phyloP scores from a whole-genome alignment of 164 flowering plant species.

The Vitis labrusca region DNA sequence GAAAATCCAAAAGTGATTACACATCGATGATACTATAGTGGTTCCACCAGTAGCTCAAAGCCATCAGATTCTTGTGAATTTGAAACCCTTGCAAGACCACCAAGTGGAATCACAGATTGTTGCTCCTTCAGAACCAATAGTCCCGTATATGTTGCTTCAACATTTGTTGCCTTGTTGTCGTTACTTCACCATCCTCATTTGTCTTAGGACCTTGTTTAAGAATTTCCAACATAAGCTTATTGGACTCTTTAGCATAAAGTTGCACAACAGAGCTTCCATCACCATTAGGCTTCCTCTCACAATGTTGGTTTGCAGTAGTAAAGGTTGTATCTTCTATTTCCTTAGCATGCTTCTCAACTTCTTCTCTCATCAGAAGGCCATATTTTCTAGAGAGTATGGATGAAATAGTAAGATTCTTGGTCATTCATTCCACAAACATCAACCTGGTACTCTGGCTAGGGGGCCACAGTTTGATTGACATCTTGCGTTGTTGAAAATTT shows the following conservation, averaged over 20 bases:
- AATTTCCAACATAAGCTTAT: slow-evolving; percentile 58
- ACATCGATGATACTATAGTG: too few species aligned
- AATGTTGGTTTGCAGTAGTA: slow-evolving; percentile 40
- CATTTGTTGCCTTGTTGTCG: not conserved
- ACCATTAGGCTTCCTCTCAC: too few species aligned
- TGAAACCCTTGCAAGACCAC: too few species aligned
- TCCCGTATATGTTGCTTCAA: too few species aligned
- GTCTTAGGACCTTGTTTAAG: slow-evolving; percentile 51
- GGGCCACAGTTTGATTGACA: slow-evolving; percentile 66
- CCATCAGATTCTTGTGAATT: too few species aligned
- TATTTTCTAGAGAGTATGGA: slow-evolving; percentile 59
- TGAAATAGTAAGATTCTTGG: slow-evolving; percentile 50
- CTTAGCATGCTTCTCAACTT: slow-evolving; percentile 59
- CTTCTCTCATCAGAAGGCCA: slow-evolving; percentile 51
- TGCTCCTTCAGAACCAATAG: too few species aligned
- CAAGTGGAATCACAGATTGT: too few species aligned
- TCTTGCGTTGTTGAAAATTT: slow-evolving; percentile 22
- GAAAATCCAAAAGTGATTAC: too few species aligned
- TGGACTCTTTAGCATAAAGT: slow-evolving; percentile 62
- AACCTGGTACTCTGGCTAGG: slow-evolving; percentile 55
- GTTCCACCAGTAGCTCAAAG: too few species aligned
- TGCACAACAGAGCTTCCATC: slow-evolving; percentile 66
- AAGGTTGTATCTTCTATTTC: slow-evolving; percentile 51
- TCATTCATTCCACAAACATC: slow-evolving; percentile 57
- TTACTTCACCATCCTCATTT: slow-evolving; percentile 31